These are phyloP conservation scores for Suillus clintonianus DNA, from an alignment of 768 basidiomycete genomes.

Conservation along the genomic window DNA sequence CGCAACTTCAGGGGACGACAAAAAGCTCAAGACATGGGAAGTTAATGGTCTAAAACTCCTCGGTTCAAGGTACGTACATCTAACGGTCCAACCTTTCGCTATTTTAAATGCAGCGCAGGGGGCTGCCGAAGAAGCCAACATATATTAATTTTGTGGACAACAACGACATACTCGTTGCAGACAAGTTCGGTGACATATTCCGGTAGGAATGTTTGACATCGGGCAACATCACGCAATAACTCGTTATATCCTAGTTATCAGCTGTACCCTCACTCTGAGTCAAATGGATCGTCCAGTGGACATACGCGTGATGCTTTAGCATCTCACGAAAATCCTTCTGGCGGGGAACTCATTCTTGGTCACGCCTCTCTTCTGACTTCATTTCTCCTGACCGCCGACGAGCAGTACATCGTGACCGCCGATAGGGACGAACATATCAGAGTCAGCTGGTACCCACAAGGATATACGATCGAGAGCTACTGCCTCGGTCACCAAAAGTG, in stretches of 20 bases:
- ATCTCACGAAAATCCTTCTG: conserved; percentile 71
- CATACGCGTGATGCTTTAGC: conserved; percentile 34
- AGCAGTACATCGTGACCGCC: conserved; percentile 79
- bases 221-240: neutral
- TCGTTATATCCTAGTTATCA: conserved; percentile 52
- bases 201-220: conserved; percentile 44
- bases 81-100: neutral
- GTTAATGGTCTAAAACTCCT: conserved; percentile 55
- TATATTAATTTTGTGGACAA: conserved; percentile 62
- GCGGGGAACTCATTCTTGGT: conserved; percentile 75
- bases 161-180: conserved; percentile 75
- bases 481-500: conserved; percentile 86
- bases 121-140: conserved; percentile 84
- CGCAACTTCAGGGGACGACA: conserved; percentile 77
- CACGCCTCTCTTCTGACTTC: conserved; percentile 86
- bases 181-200: conserved; percentile 96
- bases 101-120: conserved; percentile 43
- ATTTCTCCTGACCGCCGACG: conserved; percentile 67
- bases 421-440: conserved; percentile 97
- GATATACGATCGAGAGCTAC: conserved; percentile 83
- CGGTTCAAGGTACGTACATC: conserved; percentile 57
- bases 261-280: conserved; percentile 35
- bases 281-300: conserved; percentile 23
- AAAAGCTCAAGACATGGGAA: conserved; percentile 75
- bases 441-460: conserved; percentile 86